A percentile compares a stretch with the other conserved stretches of the same genome.
These are phyloP conservation scores for Furcasterigmium sp. DNA, from an alignment of 2,329 filamentous ascomycete genomes.

Conservation along the genomic window DNA sequence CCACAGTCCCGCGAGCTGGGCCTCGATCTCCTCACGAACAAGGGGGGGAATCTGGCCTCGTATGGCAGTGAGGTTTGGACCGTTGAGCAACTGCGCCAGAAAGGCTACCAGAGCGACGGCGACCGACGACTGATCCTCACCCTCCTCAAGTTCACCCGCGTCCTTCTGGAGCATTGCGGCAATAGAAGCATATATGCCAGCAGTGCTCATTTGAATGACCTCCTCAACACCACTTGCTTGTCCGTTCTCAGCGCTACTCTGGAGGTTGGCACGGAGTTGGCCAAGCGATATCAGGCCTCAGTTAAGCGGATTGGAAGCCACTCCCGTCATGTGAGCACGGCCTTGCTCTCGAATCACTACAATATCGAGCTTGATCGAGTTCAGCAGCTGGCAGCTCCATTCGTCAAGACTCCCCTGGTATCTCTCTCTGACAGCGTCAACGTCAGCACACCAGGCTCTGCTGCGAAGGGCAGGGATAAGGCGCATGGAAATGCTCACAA, in stretches of 20 bases:
- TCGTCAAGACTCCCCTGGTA: constrained; percentile 63
- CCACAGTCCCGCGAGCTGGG: constrained; percentile 76
- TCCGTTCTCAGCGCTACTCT: constrained; percentile 73
- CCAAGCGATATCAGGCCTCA: constrained; percentile 87
- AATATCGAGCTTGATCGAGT: constrained; percentile 75
- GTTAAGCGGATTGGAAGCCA: constrained; percentile 69
- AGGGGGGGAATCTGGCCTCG: constrained; percentile 45
- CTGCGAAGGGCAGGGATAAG: constrained; percentile 73
- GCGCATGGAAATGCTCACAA: constrained; percentile 31
- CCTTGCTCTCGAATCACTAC: constrained; percentile 79
- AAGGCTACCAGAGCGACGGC: constrained; percentile 68
- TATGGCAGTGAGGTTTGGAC: constrained; percentile 45
- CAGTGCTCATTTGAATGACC: constrained; percentile 80
- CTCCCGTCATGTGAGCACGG: constrained; percentile 61
- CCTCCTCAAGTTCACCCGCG: constrained; percentile 77
- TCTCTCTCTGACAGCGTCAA: constrained; percentile 45
- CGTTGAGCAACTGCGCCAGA: constrained; percentile 40
- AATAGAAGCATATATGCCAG: constrained; percentile 96
- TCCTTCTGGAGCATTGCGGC: constrained; percentile 90
- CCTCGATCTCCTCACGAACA: constrained; percentile 57
- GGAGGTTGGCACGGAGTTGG: constrained; percentile 76
- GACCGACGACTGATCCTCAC: constrained; percentile 76
- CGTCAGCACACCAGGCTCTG: constrained; percentile 48
- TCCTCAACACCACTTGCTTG: constrained; percentile 82
- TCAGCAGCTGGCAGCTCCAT: constrained; percentile 76